Percentiles rank a stretch among this genome's conserved stretches.
Evolutionary conservation across 202 grass and related monocot species (phyloP).

Genomic region (Schoenoplectus tabernaemontani): DNA sequence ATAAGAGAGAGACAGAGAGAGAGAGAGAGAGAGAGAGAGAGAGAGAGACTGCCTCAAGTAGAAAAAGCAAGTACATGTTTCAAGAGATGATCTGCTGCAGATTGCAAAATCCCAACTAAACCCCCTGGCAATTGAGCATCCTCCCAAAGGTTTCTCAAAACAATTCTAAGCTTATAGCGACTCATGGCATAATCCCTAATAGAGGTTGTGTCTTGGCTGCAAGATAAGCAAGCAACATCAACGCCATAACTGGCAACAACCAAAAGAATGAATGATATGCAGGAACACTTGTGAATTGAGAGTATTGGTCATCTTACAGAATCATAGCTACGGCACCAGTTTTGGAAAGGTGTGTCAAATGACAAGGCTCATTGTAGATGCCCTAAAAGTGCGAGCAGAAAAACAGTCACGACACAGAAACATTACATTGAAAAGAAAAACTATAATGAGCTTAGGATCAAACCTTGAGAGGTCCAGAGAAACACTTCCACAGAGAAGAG

Average conservation of each 20-base stretch:
- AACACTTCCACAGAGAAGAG: conserved; percentile 60
- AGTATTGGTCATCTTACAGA: conserved; percentile 39
- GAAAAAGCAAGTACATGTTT: conserved; percentile 55
- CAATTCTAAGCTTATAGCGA: conserved; percentile 59
- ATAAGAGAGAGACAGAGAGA: conserved; percentile 20
- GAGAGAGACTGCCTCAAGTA: neutral
- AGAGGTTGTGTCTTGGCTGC: conserved; percentile 42
- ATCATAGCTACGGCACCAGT: conserved; percentile 52
- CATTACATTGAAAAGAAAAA: conserved; percentile 11
- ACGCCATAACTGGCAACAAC: neutral
- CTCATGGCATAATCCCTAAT: conserved; percentile 64
- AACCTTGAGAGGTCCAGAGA: conserved; percentile 60
- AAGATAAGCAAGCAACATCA: conserved; percentile 21
- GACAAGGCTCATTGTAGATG: conserved; percentile 42
- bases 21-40: too few relatives aligned
- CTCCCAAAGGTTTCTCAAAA: conserved; percentile 74
- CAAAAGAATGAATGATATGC: neutral
- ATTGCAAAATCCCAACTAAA: conserved; percentile 43
- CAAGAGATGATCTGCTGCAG: conserved; percentile 68
- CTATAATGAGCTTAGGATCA: conserved; percentile 20
- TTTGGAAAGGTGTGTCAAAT: conserved; percentile 57
- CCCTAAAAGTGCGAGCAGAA: conserved; percentile 29
- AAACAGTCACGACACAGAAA: conserved; percentile 8
- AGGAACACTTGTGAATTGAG: neutral
- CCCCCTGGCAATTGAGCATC: conserved; percentile 31